phyloP scores from a whole-genome alignment of 2,329 filamentous ascomycete species.

The Fusarium sororula region DNA sequence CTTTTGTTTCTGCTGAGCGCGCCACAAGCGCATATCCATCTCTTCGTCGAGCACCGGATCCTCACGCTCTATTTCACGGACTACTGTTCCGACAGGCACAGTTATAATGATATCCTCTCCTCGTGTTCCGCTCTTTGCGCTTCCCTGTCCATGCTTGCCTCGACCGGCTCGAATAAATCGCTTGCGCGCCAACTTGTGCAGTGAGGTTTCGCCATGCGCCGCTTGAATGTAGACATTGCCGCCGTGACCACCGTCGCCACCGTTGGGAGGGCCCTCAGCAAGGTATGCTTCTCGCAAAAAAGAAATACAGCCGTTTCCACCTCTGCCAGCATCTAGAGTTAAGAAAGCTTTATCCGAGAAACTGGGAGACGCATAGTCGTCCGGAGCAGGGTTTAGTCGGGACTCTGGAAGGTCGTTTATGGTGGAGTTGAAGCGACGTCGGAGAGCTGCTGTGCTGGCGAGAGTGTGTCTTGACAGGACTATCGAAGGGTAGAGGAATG shows the following conservation, averaged over 20 bases:
- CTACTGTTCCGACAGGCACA: slow-evolving; percentile 91
- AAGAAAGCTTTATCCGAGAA: slow-evolving; percentile 89
- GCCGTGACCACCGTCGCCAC: slow-evolving; percentile 91
- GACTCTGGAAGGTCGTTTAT: slow-evolving; percentile 55
- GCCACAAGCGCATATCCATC: slow-evolving; percentile 47
- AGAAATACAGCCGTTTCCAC: slow-evolving; percentile 92
- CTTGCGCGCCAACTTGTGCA: slow-evolving; percentile 88
- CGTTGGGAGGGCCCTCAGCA: slow-evolving; percentile 88
- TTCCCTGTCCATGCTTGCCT: slow-evolving; percentile 82
- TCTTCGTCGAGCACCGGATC: slow-evolving; percentile 79
- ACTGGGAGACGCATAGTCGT: slow-evolving; percentile 82
- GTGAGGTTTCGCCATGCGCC: slow-evolving; percentile 86
- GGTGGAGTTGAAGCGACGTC: slow-evolving; percentile 41
- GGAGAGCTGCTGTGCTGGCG: slow-evolving; percentile 12
- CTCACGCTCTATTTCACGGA: slow-evolving; percentile 80
- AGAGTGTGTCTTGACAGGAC: slow-evolving; percentile 40
- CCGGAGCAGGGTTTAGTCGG: slow-evolving; percentile 81
- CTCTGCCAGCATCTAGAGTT: slow-evolving; percentile 79
- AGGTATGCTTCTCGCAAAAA: slow-evolving; percentile 93
- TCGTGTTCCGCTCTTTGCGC: slow-evolving; percentile 75
- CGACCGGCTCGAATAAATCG: slow-evolving; percentile 78
- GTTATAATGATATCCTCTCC: slow-evolving; percentile 89
- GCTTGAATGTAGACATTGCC: slow-evolving; percentile 96
- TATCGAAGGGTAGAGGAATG: slow-evolving; percentile 62
- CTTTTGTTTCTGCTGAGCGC: slow-evolving; percentile 46